Evolutionary conservation across 2,329 filamentous ascomycete genomes (phyloP).

Genomic region (Microsporum canis): DNA sequence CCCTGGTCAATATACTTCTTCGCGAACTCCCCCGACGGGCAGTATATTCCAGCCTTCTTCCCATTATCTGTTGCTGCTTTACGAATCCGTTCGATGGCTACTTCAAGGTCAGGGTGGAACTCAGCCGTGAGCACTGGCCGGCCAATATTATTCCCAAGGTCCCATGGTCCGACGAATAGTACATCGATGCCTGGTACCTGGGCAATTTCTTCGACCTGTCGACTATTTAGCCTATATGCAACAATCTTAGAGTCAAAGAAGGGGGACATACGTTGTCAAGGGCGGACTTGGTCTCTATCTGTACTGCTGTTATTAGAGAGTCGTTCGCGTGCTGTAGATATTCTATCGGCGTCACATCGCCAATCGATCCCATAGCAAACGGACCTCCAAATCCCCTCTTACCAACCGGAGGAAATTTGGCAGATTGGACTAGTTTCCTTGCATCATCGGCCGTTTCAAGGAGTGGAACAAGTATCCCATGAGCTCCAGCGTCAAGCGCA

Average conservation of each 20-base stretch:
- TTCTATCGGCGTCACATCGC: slow-evolving; percentile 30
- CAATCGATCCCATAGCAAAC: slow-evolving; percentile 39
- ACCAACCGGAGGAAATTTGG: slow-evolving; percentile 47
- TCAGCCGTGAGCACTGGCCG: slow-evolving; percentile 38
- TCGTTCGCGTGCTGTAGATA: slow-evolving; percentile 47
- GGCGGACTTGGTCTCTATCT: slow-evolving; percentile 34
- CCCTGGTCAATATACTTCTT: slow-evolving; percentile 42
- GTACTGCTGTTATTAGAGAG: slow-evolving; percentile 40
- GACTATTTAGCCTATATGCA: neutral
- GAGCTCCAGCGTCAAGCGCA: slow-evolving; percentile 49
- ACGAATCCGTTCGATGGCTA: slow-evolving; percentile 42
- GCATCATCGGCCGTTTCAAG: slow-evolving; percentile 45
- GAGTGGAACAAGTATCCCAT: slow-evolving; percentile 47
- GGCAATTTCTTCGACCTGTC: slow-evolving; percentile 39
- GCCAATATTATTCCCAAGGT: slow-evolving; percentile 48
- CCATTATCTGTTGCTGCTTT: slow-evolving; percentile 42
- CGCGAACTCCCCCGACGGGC: slow-evolving; percentile 41
- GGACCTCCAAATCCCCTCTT: slow-evolving; percentile 47
- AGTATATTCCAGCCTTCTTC: slow-evolving; percentile 47
- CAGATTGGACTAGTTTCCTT: slow-evolving; percentile 39
- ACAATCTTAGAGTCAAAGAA: neutral
- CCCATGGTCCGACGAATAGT: slow-evolving; percentile 45
- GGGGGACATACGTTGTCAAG: slow-evolving; percentile 24
- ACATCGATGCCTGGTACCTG: slow-evolving; percentile 43
- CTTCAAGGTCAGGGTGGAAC: slow-evolving; percentile 41